Percentiles rank a stretch among this genome's conserved stretches.
These are phyloP conservation scores for Pseudozyma sp. DNA, from an alignment of 1,284 basidiomycete genomes.

Conservation along the genomic window DNA sequence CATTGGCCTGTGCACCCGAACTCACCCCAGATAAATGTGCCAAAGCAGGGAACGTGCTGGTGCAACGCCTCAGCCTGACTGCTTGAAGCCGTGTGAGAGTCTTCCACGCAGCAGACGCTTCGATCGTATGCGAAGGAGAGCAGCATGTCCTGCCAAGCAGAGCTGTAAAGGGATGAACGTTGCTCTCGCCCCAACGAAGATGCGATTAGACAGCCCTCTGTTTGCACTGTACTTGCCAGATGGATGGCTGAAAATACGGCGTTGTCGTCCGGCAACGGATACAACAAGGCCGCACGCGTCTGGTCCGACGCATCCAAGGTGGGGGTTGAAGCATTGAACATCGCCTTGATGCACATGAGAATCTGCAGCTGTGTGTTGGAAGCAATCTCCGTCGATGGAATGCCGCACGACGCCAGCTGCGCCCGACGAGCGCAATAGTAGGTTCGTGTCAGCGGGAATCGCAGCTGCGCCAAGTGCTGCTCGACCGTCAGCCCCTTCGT, in stretches of 20 bases:
- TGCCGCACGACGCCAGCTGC: not conserved
- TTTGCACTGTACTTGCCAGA: not conserved
- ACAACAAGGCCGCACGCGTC: not conserved
- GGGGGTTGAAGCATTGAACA: not conserved
- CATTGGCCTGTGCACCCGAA: no score
- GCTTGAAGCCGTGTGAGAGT: not conserved
- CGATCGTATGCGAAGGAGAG: not conserved
- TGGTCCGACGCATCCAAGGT: not conserved
- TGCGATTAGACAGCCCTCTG: not conserved
- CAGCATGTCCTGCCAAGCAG: not conserved
- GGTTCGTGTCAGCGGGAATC: not conserved
- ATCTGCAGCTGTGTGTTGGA: not conserved
- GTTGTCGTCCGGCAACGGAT: not conserved
- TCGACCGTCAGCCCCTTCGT: not conserved
- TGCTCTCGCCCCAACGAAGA: not conserved
- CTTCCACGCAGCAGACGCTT: not conserved
- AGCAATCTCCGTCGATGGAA: not conserved
- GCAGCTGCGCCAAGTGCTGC: not conserved
- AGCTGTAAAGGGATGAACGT: not conserved
- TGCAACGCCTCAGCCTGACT: no score
- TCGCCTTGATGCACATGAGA: not conserved
- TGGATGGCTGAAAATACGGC: not conserved
- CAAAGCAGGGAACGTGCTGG: not conserved
- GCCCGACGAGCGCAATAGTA: not conserved
- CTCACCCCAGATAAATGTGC: not conserved